Conservation (phyloP, 1,284 basidiomycete genomes). For the Moniliella sp. region DNA sequence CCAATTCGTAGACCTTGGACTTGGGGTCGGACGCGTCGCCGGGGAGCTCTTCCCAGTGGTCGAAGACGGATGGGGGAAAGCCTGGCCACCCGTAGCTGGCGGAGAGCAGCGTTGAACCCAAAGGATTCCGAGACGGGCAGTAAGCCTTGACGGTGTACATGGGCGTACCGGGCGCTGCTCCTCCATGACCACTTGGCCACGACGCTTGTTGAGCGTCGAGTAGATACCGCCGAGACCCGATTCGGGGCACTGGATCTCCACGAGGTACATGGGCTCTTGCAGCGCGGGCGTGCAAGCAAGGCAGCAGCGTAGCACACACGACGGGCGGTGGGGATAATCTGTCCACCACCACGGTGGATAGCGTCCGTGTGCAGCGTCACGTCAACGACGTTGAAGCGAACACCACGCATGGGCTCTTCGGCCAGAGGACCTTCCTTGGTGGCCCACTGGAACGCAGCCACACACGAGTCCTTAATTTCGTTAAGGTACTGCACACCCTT, state of each 20-base stretch:
- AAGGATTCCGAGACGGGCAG: conserved; percentile 92
- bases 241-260: conserved; percentile 93
- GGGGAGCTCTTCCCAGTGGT: conserved; percentile 94
- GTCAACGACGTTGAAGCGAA: conserved; percentile 86
- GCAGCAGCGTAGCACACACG: conserved; percentile 98
- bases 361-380: conserved; percentile 75
- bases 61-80: conserved; percentile 89
- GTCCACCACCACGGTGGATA: conserved; percentile 89
- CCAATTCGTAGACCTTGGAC: conserved; percentile 69
- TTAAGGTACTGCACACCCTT: conserved; percentile 57
- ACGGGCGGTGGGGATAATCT: conserved; percentile 89
- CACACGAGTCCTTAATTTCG: conserved; percentile 77
- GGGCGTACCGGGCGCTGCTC: conserved; percentile 87
- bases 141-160: conserved; percentile 90
- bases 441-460: conserved; percentile 98
- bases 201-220: conserved; percentile 77
- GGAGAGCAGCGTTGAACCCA: conserved; percentile 88
- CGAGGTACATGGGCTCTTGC: conserved; percentile 88
- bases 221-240: conserved; percentile 94
- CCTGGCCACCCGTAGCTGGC: conserved; percentile 89
- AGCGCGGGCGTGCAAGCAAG: conserved; percentile 46
- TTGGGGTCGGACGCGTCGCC: conserved; percentile 87
- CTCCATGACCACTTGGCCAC: conserved; percentile 96
- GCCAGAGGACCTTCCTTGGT: conserved; percentile 86
- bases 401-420: conserved; percentile 94